Evolutionary conservation across 1,139 yeast species (phyloP).

Genomic region (Blastobotrys illinoisensis): DNA sequence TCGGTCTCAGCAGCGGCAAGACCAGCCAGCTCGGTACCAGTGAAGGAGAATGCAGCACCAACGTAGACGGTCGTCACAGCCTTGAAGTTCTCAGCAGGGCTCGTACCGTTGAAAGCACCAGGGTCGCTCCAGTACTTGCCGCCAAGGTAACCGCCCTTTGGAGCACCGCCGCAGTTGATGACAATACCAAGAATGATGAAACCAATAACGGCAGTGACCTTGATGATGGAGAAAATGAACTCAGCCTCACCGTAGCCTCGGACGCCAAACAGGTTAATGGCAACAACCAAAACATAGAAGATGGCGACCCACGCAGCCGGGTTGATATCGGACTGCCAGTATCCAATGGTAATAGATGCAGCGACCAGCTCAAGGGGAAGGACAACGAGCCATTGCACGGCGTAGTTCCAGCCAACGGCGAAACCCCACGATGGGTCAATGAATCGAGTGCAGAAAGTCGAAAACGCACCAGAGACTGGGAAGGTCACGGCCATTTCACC

Average conservation of each 20-base stretch:
- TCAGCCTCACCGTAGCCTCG: conserved; percentile 77
- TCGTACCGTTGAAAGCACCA: conserved; percentile 50
- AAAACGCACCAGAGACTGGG: conserved; percentile 69
- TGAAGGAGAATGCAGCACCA: conserved; percentile 80
- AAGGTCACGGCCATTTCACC: conserved; percentile 72
- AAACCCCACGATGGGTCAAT: conserved; percentile 74
- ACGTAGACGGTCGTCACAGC: conserved; percentile 75
- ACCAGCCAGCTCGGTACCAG: conserved; percentile 78
- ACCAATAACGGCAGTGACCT: conserved; percentile 59
- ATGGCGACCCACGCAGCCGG: conserved; percentile 65
- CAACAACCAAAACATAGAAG: conserved; percentile 52
- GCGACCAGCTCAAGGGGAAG: conserved; percentile 78
- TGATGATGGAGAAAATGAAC: conserved; percentile 55
- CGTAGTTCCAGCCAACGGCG: conserved; percentile 79
- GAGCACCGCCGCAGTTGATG: conserved; percentile 64
- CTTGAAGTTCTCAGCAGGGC: conserved; percentile 41
- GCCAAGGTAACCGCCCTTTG: conserved; percentile 57
- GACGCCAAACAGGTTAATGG: conserved; percentile 65
- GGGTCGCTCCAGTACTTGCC: conserved; percentile 55
- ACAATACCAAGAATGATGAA: conserved; percentile 61
- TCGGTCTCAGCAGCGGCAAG: conserved; percentile 73
- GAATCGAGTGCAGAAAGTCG: conserved; percentile 58
- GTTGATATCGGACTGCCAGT: conserved; percentile 55
- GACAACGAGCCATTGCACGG: conserved; percentile 68
- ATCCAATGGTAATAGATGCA: conserved; percentile 65